phyloP scores from a whole-genome alignment of 371 early-diverging fungal genomes.

The Rhizopus delemar region DNA sequence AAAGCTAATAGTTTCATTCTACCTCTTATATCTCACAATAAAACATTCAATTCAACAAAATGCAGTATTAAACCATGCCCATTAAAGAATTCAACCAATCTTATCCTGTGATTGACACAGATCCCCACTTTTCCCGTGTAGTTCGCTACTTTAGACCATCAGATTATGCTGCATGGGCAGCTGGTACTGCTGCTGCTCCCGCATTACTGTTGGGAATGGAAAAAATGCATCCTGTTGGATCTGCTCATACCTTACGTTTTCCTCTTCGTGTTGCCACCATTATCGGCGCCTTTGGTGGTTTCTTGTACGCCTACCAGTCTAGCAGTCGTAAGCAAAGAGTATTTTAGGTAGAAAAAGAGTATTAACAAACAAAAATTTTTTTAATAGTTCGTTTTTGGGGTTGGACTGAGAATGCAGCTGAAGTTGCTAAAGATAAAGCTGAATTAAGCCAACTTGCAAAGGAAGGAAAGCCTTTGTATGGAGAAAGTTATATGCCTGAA shows the following conservation, averaged over 20 bases:
- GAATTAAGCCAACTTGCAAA: conserved; percentile 68
- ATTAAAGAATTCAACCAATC: conserved; percentile 53
- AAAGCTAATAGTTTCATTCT: no score
- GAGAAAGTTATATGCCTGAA: conserved; percentile 62
- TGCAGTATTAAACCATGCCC: conserved; percentile 30
- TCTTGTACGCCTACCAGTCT: conserved; percentile 68
- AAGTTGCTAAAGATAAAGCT: conserved; percentile 68
- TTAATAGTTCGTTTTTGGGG: conserved; percentile 91
- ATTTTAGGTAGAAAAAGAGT: no score
- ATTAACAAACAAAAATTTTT: no score
- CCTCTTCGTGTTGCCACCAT: conserved; percentile 55
- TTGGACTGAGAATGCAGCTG: conserved; percentile 84
- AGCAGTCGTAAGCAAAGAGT: conserved; percentile 58
- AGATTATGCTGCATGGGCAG: conserved; percentile 77
- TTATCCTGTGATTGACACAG: conserved; percentile 70
- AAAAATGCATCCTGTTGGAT: conserved; percentile 47
- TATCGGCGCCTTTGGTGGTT: conserved; percentile 67
- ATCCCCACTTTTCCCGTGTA: conserved; percentile 81
- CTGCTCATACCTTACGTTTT: conserved; percentile 48
- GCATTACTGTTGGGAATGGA: conserved; percentile 67
- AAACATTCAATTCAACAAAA: no score
- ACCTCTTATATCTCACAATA: no score
- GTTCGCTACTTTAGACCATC: conserved; percentile 84
- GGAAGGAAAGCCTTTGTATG: conserved; percentile 75
- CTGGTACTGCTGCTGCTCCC: conserved; percentile 72